Conservation (phyloP, 805 yeast genomes). For the Candida pini region DNA sequence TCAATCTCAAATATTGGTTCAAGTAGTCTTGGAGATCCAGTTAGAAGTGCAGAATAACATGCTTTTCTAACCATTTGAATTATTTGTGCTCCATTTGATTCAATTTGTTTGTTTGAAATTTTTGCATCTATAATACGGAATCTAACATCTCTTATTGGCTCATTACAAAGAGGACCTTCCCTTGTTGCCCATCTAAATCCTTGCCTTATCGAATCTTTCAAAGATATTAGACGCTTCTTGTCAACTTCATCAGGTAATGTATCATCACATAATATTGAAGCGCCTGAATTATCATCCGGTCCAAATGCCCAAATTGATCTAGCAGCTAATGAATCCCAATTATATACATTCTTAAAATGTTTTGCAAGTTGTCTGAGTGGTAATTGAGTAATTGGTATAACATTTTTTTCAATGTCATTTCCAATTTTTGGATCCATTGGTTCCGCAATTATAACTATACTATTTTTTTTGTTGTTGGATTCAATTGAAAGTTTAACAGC, state of each 20-base stretch:
- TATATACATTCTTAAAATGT: slow-evolving; percentile 48
- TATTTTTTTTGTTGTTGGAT: slow-evolving; percentile 49
- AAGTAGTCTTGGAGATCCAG: slow-evolving; percentile 71
- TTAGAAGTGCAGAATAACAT: slow-evolving; percentile 71
- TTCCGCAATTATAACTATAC: slow-evolving; percentile 69
- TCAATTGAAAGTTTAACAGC: slow-evolving; percentile 60
- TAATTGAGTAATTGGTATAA: slow-evolving; percentile 23
- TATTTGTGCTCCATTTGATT: slow-evolving; percentile 60
- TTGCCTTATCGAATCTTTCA: slow-evolving; percentile 53
- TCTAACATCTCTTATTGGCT: slow-evolving; percentile 62
- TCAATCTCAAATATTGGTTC: slow-evolving; percentile 74
- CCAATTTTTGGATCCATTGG: slow-evolving; percentile 58
- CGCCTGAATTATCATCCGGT: slow-evolving; percentile 49
- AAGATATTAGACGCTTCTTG: slow-evolving; percentile 36
- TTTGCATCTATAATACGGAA: slow-evolving; percentile 64
- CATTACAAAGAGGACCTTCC: slow-evolving; percentile 94
- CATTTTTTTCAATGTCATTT: slow-evolving; percentile 49
- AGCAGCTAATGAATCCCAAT: slow-evolving; percentile 82
- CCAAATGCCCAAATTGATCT: slow-evolving; percentile 79
- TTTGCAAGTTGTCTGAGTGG: slow-evolving; percentile 45
- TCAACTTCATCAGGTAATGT: slow-evolving; percentile 70
- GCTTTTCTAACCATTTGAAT: slow-evolving; percentile 82
- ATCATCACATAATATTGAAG: slow-evolving; percentile 55
- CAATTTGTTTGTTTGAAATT: slow-evolving; percentile 42
- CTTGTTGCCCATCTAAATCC: slow-evolving; percentile 82